Percentiles rank a stretch among this genome's conserved stretches.
Evolutionary conservation across 2,329 filamentous ascomycete genomes (phyloP).

Genomic region (Scedosporium aurantiacum): DNA sequence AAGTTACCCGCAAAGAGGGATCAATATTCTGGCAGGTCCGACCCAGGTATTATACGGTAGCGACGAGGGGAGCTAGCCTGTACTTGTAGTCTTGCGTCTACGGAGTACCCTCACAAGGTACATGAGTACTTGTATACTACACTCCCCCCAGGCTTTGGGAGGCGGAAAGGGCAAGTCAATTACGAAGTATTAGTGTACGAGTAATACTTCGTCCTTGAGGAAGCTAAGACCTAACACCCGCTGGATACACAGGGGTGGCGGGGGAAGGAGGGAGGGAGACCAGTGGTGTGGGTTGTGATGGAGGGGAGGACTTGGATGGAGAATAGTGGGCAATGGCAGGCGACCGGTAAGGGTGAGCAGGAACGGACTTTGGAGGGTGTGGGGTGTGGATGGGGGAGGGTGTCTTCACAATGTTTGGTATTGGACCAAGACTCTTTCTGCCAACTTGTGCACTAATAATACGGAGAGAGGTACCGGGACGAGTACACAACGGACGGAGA

Average conservation of each 20-base stretch:
- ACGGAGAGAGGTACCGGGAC: background rate
- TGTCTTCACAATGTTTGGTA: background rate
- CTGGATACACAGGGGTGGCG: background rate
- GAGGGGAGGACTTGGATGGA: background rate
- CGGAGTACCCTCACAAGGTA: no score
- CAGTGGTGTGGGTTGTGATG: background rate
- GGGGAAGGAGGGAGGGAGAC: background rate
- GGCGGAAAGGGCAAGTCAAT: no score
- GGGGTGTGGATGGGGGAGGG: background rate
- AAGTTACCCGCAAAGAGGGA: background rate
- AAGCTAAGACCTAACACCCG: background rate
- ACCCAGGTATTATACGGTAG: background rate
- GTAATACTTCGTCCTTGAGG: background rate
- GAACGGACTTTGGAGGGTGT: background rate
- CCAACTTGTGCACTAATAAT: no score
- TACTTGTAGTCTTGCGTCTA: background rate
- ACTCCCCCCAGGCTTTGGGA: no score
- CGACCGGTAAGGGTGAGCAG: background rate
- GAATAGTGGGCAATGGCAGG: background rate
- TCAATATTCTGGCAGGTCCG: background rate
- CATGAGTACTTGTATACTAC: no score
- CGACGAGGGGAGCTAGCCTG: background rate
- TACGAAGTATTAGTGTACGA: no score
- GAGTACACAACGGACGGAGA: background rate
- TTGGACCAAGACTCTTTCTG: no score